These are phyloP conservation scores for Huntiella bhutanensis DNA, from an alignment of 2,329 filamentous ascomycete genomes.

Conservation along the genomic window DNA sequence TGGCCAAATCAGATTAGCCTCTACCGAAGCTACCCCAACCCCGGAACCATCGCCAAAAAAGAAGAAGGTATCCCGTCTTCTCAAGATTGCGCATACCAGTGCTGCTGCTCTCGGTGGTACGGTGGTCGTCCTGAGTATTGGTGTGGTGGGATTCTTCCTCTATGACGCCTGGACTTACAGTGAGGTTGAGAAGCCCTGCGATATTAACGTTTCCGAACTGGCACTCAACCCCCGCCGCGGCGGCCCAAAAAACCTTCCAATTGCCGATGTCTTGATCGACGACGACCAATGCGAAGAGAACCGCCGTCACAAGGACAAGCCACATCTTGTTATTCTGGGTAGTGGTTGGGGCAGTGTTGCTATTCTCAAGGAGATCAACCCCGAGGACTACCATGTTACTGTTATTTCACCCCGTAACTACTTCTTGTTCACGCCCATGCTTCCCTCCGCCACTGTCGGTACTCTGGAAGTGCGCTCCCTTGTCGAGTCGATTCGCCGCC, in stretches of 20 bases:
- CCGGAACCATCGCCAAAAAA: slow-evolving; percentile 2
- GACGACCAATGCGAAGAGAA: slow-evolving; percentile 65
- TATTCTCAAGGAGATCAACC: slow-evolving; percentile 71
- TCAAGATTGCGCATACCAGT: slow-evolving; percentile 46
- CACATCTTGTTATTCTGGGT: slow-evolving; percentile 76
- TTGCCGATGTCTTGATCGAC: slow-evolving; percentile 72
- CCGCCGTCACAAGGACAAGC: slow-evolving; percentile 62
- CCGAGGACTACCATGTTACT: slow-evolving; percentile 88
- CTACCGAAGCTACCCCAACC: not conserved
- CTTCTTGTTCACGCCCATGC: slow-evolving; percentile 95
- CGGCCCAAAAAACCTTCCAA: slow-evolving; percentile 87
- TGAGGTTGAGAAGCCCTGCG: slow-evolving; percentile 43
- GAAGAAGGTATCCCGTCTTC: slow-evolving; percentile 25
- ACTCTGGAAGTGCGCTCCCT: slow-evolving; percentile 80
- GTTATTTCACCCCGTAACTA: slow-evolving; percentile 90
- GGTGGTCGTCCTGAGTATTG: slow-evolving; percentile 46
- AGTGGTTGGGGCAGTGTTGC: slow-evolving; percentile 93
- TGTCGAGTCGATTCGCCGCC: slow-evolving; percentile 79
- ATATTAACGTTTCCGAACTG: slow-evolving; percentile 67
- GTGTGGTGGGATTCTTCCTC: slow-evolving; percentile 70
- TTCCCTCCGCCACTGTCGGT: slow-evolving; percentile 90
- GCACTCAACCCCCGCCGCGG: slow-evolving; percentile 66
- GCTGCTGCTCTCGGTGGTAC: slow-evolving; percentile 61
- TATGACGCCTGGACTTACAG: slow-evolving; percentile 89
- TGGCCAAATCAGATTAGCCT: slow-evolving; percentile 4